phyloP scores from a whole-genome alignment of 768 basidiomycete genomes.

The Trametes maxima region DNA sequence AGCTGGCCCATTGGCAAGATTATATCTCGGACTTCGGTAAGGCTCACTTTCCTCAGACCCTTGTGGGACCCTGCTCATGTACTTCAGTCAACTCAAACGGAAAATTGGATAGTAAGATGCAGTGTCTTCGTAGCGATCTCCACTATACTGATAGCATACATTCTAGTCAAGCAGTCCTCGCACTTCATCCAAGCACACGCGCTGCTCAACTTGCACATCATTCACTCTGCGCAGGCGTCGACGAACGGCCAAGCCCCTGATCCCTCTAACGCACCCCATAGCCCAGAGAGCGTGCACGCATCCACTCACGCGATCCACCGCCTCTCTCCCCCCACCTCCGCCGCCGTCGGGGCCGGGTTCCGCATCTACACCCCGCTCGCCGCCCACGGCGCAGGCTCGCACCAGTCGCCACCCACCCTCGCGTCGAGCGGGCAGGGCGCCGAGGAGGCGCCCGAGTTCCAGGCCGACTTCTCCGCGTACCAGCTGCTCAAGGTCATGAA shows the following conservation, averaged over 20 bases:
- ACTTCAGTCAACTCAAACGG: slow-evolving; percentile 70
- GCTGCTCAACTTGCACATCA: slow-evolving; percentile 82
- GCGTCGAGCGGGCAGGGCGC: too few species aligned
- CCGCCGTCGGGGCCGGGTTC: slow-evolving; percentile 34
- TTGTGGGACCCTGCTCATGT: neutral
- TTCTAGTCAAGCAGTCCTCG: slow-evolving; percentile 72
- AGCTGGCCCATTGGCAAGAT: slow-evolving; percentile 82
- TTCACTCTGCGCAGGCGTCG: slow-evolving; percentile 73
- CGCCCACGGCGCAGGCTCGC: neutral
- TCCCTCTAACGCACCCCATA: slow-evolving; percentile 25
- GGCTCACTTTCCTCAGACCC: slow-evolving; percentile 21
- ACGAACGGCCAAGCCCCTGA: slow-evolving; percentile 31
- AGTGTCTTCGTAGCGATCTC: neutral
- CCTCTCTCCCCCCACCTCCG: slow-evolving; percentile 26
- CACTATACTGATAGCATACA: neutral
- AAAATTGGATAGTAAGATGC: slow-evolving; percentile 61
- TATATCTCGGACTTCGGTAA: slow-evolving; percentile 74
- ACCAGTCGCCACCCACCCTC: slow-evolving; percentile 13
- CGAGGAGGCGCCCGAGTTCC: slow-evolving; percentile 47
- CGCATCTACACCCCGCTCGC: slow-evolving; percentile 41
- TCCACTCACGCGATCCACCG: slow-evolving; percentile 29
- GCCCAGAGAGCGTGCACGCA: slow-evolving; percentile 25
- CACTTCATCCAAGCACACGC: slow-evolving; percentile 87
- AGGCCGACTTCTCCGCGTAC: slow-evolving; percentile 74
- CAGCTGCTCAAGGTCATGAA: slow-evolving; percentile 83